Conservation (phyloP, 345 rosid genomes). For the Populus ilicifolia region DNA sequence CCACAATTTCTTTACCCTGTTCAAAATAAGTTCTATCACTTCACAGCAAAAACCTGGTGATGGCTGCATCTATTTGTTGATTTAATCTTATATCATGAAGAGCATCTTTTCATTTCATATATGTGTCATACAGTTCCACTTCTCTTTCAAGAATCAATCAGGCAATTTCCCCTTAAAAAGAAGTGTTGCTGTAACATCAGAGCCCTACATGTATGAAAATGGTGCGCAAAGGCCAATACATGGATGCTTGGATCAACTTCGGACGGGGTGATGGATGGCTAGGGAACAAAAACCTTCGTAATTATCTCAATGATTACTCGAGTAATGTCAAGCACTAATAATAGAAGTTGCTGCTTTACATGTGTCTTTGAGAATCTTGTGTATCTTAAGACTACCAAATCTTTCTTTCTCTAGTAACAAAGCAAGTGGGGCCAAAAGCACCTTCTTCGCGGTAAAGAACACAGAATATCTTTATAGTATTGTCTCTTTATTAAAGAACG, state of each 20-base stretch:
- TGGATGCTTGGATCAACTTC: no score
- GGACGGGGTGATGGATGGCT: no score
- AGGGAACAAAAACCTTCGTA: no score
- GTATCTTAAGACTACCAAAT: constrained; percentile 33
- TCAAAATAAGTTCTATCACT: not conserved
- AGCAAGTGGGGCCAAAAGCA: constrained; percentile 24
- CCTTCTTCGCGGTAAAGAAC: constrained; percentile 20
- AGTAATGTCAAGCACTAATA: not conserved
- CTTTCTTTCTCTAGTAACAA: constrained; percentile 42
- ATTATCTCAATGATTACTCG: no score
- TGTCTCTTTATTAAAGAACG: constrained; percentile 30
- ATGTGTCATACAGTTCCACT: no score
- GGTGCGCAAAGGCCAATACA: no score
- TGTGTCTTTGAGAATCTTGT: not conserved
- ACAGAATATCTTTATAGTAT: constrained; percentile 26
- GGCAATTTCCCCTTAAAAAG: no score
- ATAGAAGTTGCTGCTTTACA: not conserved
- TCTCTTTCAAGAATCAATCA: no score
- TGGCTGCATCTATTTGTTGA: not conserved
- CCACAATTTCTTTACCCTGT: not conserved
- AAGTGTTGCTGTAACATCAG: no score
- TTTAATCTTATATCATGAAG: no score
- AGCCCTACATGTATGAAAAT: no score
- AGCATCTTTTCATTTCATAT: no score
- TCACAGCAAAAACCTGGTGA: not conserved